phyloP scores from a whole-genome alignment of 2,329 filamentous ascomycete species.

The Fusarium sp. region DNA sequence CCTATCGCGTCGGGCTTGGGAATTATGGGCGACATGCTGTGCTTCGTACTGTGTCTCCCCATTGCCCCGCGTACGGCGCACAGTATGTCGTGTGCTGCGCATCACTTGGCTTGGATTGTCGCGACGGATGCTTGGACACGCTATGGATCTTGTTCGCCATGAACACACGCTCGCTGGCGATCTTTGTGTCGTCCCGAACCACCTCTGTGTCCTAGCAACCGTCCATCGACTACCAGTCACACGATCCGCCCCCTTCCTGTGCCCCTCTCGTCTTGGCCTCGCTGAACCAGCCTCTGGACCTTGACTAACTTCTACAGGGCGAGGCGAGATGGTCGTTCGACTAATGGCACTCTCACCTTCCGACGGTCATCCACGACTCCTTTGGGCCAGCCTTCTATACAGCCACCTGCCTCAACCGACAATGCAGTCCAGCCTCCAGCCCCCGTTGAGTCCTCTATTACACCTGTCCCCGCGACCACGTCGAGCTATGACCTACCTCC shows the following conservation, averaged over 20 bases:
- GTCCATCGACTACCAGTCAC: background rate
- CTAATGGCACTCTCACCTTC: constrained; percentile 74
- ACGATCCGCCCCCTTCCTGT: constrained; percentile 6
- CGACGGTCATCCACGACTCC: constrained; percentile 72
- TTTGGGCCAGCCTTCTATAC: constrained; percentile 55
- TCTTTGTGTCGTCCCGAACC: background rate
- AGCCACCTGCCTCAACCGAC: constrained; percentile 52
- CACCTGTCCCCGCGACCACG: constrained; percentile 38
- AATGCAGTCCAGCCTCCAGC: constrained; percentile 55
- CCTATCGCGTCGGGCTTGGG: constrained; percentile 13
- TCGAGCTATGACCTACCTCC: constrained; percentile 54
- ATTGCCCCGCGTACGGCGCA: constrained; percentile 21
- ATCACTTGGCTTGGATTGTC: constrained; percentile 22
- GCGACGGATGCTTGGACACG: constrained; percentile 13
- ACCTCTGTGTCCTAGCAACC: background rate
- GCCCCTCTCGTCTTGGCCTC: constrained; percentile 8
- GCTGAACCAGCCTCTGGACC: background rate
- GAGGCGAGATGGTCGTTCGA: constrained; percentile 67
- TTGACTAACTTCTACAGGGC: constrained; percentile 58
- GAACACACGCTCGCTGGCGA: background rate
- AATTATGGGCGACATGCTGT: constrained; percentile 30
- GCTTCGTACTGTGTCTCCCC: constrained; percentile 34
- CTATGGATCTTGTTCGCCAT: background rate
- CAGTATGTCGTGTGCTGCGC: constrained; percentile 18
- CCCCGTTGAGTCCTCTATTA: constrained; percentile 50